Base-by-base conservation (phyloP, 805 yeast species). In the Clavispora carvajalis region DNA sequence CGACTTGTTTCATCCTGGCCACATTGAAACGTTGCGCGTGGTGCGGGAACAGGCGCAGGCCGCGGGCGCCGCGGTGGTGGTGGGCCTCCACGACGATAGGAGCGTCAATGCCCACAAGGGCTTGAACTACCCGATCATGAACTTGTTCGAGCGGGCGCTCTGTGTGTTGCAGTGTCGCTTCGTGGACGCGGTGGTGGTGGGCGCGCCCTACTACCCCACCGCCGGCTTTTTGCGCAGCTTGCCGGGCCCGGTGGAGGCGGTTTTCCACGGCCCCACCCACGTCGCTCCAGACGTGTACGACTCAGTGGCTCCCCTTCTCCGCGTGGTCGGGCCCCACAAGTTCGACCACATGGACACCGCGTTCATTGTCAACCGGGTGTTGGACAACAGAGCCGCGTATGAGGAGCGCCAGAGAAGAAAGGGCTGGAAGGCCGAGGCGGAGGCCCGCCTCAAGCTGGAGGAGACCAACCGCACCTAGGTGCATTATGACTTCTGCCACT, bases 1-100 rank as follows among this genome's bases (percentile, higher is more conserved):
- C 65, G 99, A 93, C 60, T 70, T 93, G 40, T 90, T 93, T 65
- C 89, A 88, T 59, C 89, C 95, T 16, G 97, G 95, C 16, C 97
- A 93, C 59, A 86, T 91, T 42, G 83, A 80, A 49, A 82, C 82
- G 8, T 67, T 91, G 46, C 66, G 74, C 42, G 57, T 67, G 12
- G 73, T 83, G 17, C 57, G 69, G 23, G 60, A 60, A 25, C 49
- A 54, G 17, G 75, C 78, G 0, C 46, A 52, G 4, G 55, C 54
- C 12, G 59, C 53, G 2, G 59, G 62, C 8, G 73, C 77, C 3
- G 59, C 64, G 2, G 78, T 87, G 1, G 61, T 85, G 1, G 86
- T 82, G 8, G 95, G 95, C 2, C 57, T 87, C 17, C 77, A 74
- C 50, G 77, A 73, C 55, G 93, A 82, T 57, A 57, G 46, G 34